Conservation (phyloP, 2,329 filamentous ascomycete genomes). For the Pseudogymnoascus pannorum region DNA sequence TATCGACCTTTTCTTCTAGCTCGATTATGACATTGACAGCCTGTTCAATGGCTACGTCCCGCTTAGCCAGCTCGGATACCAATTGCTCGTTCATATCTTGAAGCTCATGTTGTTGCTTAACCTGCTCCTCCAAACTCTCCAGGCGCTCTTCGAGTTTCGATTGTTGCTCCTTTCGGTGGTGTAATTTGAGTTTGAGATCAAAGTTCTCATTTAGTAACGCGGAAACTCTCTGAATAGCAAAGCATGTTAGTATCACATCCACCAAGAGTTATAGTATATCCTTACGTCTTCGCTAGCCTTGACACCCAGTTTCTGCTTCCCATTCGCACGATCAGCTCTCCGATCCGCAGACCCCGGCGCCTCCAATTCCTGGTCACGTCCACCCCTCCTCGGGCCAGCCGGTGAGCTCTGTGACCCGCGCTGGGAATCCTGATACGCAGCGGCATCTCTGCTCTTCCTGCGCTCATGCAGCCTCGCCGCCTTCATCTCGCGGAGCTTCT, state of each 20-base stretch:
- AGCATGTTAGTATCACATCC: constrained; percentile 3
- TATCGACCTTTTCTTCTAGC: constrained; percentile 53
- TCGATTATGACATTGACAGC: constrained; percentile 62
- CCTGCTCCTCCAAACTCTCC: constrained; percentile 40
- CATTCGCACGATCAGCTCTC: constrained; percentile 8
- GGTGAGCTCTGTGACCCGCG: constrained; percentile 27
- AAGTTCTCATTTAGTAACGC: constrained; percentile 70
- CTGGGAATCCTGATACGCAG: constrained; percentile 14
- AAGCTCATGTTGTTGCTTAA: constrained; percentile 39
- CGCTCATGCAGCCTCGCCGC: constrained; percentile 23
- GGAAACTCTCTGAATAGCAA: constrained; percentile 47
- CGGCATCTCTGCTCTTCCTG: constrained; percentile 20
- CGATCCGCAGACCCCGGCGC: constrained; percentile 25
- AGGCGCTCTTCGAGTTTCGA: constrained; percentile 50
- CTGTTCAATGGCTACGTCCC: constrained; percentile 64
- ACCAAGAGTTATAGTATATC: constrained; percentile 11
- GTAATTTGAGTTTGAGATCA: constrained; percentile 66
- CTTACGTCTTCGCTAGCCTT: constrained; percentile 62
- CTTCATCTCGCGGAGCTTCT: constrained; percentile 29
- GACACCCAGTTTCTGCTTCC: constrained; percentile 49
- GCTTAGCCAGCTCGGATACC: constrained; percentile 53
- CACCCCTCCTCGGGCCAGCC: constrained; percentile 15
- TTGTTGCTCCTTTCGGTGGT: constrained; percentile 60
- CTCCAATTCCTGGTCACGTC: constrained; percentile 19
- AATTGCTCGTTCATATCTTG: constrained; percentile 53